phyloP scores from a whole-genome alignment of 495 filamentous ascomycete genomes.

The Acidiella bohemica region DNA sequence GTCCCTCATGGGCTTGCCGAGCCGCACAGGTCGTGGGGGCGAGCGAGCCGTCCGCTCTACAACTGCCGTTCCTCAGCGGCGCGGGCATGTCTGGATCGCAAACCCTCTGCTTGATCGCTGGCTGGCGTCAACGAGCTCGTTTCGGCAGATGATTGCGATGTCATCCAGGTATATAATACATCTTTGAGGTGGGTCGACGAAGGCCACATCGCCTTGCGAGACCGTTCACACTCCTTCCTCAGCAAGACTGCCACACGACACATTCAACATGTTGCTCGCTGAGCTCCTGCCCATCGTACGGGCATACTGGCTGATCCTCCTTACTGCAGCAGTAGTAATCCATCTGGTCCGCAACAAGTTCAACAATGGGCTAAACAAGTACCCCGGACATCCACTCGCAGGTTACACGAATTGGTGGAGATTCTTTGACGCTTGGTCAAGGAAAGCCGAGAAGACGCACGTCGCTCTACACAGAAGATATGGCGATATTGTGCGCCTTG shows the following conservation, averaged over 20 bases:
- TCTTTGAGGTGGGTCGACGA: too few species aligned
- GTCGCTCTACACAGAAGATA: constrained; percentile 54
- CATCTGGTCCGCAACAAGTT: constrained; percentile 46
- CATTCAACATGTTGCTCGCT: constrained; percentile 22
- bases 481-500: constrained; percentile 56
- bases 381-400: constrained; percentile 27
- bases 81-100: too few species aligned
- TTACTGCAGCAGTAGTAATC: constrained; percentile 22
- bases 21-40: too few species aligned
- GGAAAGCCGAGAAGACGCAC: constrained; percentile 51
- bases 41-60: too few species aligned
- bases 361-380: constrained; percentile 37
- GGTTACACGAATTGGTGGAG: constrained; percentile 32
- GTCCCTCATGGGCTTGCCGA: too few species aligned
- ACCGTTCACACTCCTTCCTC: too few species aligned
- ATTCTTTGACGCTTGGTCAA: constrained; percentile 48
- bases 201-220: too few species aligned
- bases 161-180: constrained; percentile 3
- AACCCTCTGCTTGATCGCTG: too few species aligned
- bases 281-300: constrained; percentile 29
- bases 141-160: too few species aligned
- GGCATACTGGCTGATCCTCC: constrained; percentile 36
- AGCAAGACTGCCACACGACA: too few species aligned
- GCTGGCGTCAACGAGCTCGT: too few species aligned
- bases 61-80: too few species aligned